Evolutionary conservation across 208 protist genomes (phyloP), one percentile per base, ranked within the genome.

Genomic region (Porcisia hertigi): DNA sequence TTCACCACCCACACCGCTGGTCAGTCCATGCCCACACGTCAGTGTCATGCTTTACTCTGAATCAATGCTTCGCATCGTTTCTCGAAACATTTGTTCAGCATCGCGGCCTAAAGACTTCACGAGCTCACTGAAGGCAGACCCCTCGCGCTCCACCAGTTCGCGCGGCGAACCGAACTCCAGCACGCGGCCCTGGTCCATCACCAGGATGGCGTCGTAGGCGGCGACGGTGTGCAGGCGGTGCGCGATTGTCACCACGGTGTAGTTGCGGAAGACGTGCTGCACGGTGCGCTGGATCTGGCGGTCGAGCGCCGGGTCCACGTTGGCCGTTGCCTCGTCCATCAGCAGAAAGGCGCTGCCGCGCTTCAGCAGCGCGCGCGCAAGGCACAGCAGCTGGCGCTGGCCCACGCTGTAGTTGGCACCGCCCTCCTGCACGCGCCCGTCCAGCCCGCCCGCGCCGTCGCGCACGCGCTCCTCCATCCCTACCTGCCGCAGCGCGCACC

Each of bases 261-360:
- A 79, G 23, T 55, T 66, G 47, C 66, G 67, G 76, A 94, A 94
- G 58, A 76, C 71, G 18, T 69, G 69, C 77, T 73, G 72, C 49
- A 95, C 84, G 8, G 81, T 89, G 58, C 76, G 58, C 80, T 91
- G 87, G 58, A 95, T 90, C 74, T 85, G 69, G 36, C 70, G 77
- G 73, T 93, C 91, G 5, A 90, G 79, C 49, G 72, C 69, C 58
- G 75, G 80, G 85, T 95, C 88, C 47, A 95, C 84, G 77, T 91
- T 90, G 8, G 88, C 84, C 8, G 86, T 92, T 7, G 88, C 86
- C 84, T 95, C 91, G 74, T 93, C 91, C 87, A 95, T 91, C 53
- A 95, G 79, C 60, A 93, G 84, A 77, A 93, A 94, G 30, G 54
- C 67, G 71, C 85, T 91, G 55, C 77, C 77, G n/a, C 75, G 65